Conservation (phyloP, 2,329 filamentous ascomycete genomes). For the Leptographium wingfieldii region DNA sequence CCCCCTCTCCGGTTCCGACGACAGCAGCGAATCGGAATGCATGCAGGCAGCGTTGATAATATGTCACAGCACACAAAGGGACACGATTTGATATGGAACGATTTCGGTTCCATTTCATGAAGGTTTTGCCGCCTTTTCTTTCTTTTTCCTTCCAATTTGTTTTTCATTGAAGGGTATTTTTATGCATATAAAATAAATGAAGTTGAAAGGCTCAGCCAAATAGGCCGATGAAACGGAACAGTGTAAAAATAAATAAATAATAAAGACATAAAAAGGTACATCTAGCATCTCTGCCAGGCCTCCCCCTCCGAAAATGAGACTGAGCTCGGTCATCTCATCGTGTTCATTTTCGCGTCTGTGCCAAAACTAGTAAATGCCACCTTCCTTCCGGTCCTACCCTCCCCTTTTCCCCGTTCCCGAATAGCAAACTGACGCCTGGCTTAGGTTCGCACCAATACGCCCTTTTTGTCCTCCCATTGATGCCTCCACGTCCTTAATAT, state of each 20-base stretch:
- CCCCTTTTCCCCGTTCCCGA: not conserved
- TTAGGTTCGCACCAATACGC: slow-evolving; percentile 1
- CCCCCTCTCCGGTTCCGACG: too few species aligned
- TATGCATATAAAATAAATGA: not conserved
- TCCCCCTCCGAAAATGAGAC: not conserved
- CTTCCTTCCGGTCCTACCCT: not conserved
- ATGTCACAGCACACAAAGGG: too few species aligned
- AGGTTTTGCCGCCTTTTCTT: not conserved
- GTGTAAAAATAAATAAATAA: not conserved
- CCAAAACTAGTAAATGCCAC: not conserved
- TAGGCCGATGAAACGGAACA: not conserved
- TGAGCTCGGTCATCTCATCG: not conserved
- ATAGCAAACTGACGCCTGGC: not conserved
- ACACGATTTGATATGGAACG: too few species aligned
- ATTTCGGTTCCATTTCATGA: too few species aligned
- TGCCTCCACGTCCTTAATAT: not conserved
- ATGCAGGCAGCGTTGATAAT: too few species aligned
- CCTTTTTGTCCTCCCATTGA: not conserved
- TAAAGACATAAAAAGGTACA: not conserved
- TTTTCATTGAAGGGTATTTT: not conserved
- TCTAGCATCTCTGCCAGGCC: not conserved
- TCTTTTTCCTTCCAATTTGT: not conserved
- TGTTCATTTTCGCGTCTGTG: slow-evolving; percentile 1
- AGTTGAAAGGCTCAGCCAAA: not conserved
- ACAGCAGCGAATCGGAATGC: too few species aligned